phyloP scores from a whole-genome alignment of 176 grass and related monocot genomes.

The Oryza punctata region DNA sequence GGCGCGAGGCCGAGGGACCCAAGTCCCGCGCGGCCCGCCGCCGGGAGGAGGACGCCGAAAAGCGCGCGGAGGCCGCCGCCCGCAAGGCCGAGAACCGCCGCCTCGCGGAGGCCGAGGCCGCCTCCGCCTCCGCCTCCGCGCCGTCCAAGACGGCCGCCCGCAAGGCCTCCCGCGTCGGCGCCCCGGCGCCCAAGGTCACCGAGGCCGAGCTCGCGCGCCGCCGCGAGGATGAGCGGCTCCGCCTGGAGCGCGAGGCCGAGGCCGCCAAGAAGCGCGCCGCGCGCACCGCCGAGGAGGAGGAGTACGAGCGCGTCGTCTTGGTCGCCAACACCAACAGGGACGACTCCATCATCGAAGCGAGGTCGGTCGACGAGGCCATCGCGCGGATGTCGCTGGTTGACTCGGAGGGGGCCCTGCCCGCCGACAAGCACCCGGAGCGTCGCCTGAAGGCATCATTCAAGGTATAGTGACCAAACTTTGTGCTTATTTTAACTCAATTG shows the following conservation, averaged over 20 bases:
- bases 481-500: neutral
- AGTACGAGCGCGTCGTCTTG: conserved; percentile 83
- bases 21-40: conserved; percentile 87
- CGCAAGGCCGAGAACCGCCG: conserved; percentile 83
- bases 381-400: conserved; percentile 61
- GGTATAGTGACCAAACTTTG: conserved; percentile 34
- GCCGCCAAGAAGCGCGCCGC: conserved; percentile 70
- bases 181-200: conserved; percentile 84
- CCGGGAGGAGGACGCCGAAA: conserved; percentile 89
- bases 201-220: conserved; percentile 73
- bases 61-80: conserved; percentile 67
- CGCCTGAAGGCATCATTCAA: conserved; percentile 89
- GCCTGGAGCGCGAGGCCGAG: conserved; percentile 69
- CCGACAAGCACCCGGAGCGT: conserved; percentile 87
- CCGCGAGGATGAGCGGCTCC: conserved; percentile 78
- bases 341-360: conserved; percentile 90
- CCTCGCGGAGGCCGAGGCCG: conserved; percentile 74
- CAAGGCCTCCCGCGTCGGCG: conserved; percentile 78
- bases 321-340: conserved; percentile 94
- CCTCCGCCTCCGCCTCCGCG: conserved; percentile 23
- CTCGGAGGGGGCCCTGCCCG: conserved; percentile 40
- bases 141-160: conserved; percentile 60
- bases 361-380: conserved; percentile 81
- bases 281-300: conserved; percentile 80
- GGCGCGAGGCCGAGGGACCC: conserved; percentile 82